Evolutionary conservation across 2,329 filamentous ascomycete species (phyloP).

Genomic region (Fusarium newnesense): DNA sequence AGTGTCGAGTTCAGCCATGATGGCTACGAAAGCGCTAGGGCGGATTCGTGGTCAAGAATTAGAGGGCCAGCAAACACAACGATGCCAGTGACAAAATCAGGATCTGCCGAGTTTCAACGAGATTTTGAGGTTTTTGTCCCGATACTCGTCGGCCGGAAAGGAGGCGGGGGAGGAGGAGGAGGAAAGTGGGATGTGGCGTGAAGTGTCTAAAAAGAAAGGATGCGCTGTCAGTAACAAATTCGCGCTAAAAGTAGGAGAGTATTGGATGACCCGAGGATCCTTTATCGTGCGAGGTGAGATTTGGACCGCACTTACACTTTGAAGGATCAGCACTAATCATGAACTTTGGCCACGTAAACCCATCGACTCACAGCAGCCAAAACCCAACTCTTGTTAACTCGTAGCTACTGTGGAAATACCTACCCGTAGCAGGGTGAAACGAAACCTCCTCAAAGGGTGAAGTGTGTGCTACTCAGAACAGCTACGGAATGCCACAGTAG

Average conservation of each 20-base stretch:
- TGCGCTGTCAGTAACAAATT: constrained; percentile 34
- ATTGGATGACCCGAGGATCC: constrained; percentile 20
- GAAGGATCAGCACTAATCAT: constrained; percentile 17
- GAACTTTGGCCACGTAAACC: constrained; percentile 5
- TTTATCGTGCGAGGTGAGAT: constrained; percentile 15
- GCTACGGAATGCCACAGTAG: constrained; percentile 29
- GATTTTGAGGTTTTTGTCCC: constrained; percentile 21
- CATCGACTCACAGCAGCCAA: constrained; percentile 1
- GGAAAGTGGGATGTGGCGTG: constrained; percentile 40
- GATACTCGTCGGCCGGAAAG: constrained; percentile 41
- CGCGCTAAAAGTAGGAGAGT: constrained; percentile 28
- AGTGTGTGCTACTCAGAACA: neutral
- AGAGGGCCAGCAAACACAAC: neutral
- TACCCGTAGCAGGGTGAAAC: constrained; percentile 1
- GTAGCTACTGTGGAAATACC: neutral
- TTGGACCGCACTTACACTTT: constrained; percentile 12
- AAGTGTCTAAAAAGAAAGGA: constrained; percentile 34
- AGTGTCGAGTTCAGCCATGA: constrained; percentile 95
- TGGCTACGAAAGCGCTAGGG: constrained; percentile 44
- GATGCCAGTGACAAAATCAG: neutral
- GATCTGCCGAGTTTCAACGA: neutral
- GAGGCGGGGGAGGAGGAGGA: constrained; percentile 37
- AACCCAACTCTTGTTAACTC: neutral
- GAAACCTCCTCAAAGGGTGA: neutral
- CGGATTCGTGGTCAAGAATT: constrained; percentile 6